These are phyloP conservation scores for Fusarium nelsonii DNA, from an alignment of 2,329 filamentous ascomycete species.

Conservation along the genomic window DNA sequence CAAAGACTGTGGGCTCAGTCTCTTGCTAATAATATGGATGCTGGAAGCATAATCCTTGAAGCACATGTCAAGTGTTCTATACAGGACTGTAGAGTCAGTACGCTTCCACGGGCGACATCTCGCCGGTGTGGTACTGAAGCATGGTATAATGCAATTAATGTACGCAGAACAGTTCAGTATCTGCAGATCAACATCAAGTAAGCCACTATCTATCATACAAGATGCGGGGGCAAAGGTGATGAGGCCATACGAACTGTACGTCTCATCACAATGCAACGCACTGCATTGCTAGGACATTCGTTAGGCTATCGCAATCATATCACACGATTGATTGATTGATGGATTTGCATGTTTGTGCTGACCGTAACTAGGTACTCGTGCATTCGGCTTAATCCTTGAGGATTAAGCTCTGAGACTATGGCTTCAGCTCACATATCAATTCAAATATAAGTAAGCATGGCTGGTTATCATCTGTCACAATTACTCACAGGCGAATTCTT, in stretches of 20 bases:
- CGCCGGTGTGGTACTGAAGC: constrained; percentile 27
- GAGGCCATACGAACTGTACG: constrained; percentile 40
- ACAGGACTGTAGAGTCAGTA: neutral
- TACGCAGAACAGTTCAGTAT: neutral
- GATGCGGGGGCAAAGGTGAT: constrained; percentile 25
- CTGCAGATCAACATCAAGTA: constrained; percentile 5
- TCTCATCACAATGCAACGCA: constrained; percentile 38
- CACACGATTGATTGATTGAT: constrained; percentile 7
- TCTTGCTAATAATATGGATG: neutral
- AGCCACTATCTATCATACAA: constrained; percentile 3
- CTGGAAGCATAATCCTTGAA: constrained; percentile 30
- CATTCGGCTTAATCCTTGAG: constrained; percentile 23
- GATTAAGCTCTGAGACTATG: constrained; percentile 15
- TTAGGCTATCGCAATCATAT: constrained; percentile 1
- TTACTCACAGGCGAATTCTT: constrained; percentile 1
- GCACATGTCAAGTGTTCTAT: neutral
- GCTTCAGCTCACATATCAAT: constrained; percentile 14
- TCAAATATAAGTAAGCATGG: neutral
- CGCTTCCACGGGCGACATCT: neutral
- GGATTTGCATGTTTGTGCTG: constrained; percentile 4
- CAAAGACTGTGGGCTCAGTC: neutral
- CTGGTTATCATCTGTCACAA: constrained; percentile 21
- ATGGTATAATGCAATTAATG: neutral
- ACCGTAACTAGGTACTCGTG: neutral
- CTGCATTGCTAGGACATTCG: neutral